phyloP scores from a whole-genome alignment of 352 stramenopile species.

The Phytophthora ohioensis region DNA sequence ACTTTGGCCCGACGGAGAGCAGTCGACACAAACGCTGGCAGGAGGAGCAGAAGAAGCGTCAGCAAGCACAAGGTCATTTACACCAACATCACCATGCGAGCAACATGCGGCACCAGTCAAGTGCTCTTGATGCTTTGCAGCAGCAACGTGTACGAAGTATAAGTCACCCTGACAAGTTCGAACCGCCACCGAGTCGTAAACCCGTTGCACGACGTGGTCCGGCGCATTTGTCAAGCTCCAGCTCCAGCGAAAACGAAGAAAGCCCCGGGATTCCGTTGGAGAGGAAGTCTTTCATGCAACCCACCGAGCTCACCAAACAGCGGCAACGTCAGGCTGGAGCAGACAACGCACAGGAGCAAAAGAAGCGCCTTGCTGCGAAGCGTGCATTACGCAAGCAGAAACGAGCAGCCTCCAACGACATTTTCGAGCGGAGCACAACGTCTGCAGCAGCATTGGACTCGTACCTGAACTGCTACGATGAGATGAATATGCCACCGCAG shows the following conservation, averaged over 20 bases:
- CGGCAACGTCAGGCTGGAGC: constrained; percentile 40
- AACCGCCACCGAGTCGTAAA: constrained; percentile 10
- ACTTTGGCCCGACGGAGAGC: constrained; percentile 83
- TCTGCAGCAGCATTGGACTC: constrained; percentile 24
- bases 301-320: constrained; percentile 59
- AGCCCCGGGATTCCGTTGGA: constrained; percentile 43
- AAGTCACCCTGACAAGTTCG: constrained; percentile 48
- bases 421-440: constrained; percentile 48
- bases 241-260: constrained; percentile 44
- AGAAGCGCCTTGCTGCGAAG: constrained; percentile 40
- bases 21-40: constrained; percentile 83
- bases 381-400: constrained; percentile 48
- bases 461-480: constrained; percentile 48
- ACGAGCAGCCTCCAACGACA: constrained; percentile 47
- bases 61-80: constrained; percentile 42
- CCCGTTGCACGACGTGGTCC: constrained; percentile 4
- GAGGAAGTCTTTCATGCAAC: constrained; percentile 69
- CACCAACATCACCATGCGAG: constrained; percentile 33
- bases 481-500: constrained; percentile 48
- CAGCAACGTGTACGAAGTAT: constrained; percentile 44
- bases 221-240: constrained; percentile 26
- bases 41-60: constrained; percentile 67
- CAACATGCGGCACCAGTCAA: constrained; percentile 12
- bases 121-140: constrained; percentile 18
- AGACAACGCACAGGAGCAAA: constrained; percentile 26